A percentile compares a stretch with the other conserved stretches of the same genome.
Evolutionary conservation across 2,329 filamentous ascomycete genomes (phyloP).

Genomic region (Fusarium staphyleae): DNA sequence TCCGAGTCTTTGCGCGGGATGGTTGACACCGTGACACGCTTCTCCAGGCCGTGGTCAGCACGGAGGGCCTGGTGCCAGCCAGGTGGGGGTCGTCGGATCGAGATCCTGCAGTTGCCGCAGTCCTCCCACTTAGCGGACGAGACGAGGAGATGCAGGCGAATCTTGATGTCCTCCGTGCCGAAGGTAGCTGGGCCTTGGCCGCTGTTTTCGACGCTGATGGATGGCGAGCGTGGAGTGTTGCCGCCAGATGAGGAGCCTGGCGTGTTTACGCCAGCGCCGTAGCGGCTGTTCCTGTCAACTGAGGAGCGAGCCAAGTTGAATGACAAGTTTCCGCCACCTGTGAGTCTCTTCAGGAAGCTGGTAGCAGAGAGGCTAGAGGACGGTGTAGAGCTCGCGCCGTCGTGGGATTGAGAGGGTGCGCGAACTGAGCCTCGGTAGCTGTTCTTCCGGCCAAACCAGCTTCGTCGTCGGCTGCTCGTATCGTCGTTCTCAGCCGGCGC

Average conservation of each 20-base stretch:
- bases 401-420: conserved; percentile 72
- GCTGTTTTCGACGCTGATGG: conserved; percentile 61
- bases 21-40: conserved; percentile 80
- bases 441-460: conserved; percentile 69
- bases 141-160: conserved; percentile 84
- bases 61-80: conserved; percentile 65
- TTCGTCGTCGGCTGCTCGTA: conserved; percentile 56
- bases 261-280: conserved; percentile 67
- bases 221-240: conserved; percentile 63
- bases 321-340: conserved; percentile 69
- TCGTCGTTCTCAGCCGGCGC: conserved; percentile 57
- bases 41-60: conserved; percentile 74
- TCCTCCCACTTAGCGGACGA: conserved; percentile 86
- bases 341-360: conserved; percentile 82
- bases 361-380: conserved; percentile 71
- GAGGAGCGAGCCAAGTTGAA: conserved; percentile 88
- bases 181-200: conserved; percentile 67
- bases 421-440: conserved; percentile 69
- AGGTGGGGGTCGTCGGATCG: conserved; percentile 77
- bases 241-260: conserved; percentile 60
- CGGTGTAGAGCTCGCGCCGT: conserved; percentile 72
- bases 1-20: conserved; percentile 69
- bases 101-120: conserved; percentile 82
- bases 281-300: conserved; percentile 63
- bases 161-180: conserved; percentile 74